Evolutionary conservation across 768 basidiomycete species (phyloP).

Genomic region (Psilocybe subaeruginosa): DNA sequence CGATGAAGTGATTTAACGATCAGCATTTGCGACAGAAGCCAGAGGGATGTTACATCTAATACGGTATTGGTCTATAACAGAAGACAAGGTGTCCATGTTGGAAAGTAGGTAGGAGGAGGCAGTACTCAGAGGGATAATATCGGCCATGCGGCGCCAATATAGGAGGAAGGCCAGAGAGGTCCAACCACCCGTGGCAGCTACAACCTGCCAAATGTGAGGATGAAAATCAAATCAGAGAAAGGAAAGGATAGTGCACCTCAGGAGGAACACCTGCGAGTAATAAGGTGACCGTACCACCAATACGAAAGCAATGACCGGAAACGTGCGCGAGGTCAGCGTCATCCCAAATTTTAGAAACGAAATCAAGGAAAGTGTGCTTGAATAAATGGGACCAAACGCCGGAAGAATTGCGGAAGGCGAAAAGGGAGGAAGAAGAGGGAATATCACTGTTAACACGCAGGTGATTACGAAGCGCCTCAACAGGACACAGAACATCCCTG

Average conservation of each 20-base stretch:
- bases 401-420: neutral
- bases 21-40: no score
- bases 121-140: no score
- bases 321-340: constrained; percentile 8
- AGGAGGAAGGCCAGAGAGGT: no score
- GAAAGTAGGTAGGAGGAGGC: no score
- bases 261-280: constrained; percentile 31
- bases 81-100: no score
- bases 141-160: no score
- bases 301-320: constrained; percentile 34
- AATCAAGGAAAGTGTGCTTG: neutral
- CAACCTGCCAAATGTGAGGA: neutral
- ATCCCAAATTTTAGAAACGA: neutral
- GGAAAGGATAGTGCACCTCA: constrained; percentile 17
- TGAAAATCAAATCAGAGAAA: neutral
- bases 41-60: no score
- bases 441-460: neutral
- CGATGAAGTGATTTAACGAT: no score
- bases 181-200: neutral
- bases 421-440: neutral
- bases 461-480: constrained; percentile 10
- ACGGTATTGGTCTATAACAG: no score
- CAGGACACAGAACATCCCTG: constrained; percentile 7
- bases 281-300: constrained; percentile 34
- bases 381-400: neutral